Percentiles rank a stretch among this genome's conserved stretches.
Evolutionary conservation across 2,329 filamentous ascomycete genomes (phyloP).

Genomic region (Hypocrella siamensis): DNA sequence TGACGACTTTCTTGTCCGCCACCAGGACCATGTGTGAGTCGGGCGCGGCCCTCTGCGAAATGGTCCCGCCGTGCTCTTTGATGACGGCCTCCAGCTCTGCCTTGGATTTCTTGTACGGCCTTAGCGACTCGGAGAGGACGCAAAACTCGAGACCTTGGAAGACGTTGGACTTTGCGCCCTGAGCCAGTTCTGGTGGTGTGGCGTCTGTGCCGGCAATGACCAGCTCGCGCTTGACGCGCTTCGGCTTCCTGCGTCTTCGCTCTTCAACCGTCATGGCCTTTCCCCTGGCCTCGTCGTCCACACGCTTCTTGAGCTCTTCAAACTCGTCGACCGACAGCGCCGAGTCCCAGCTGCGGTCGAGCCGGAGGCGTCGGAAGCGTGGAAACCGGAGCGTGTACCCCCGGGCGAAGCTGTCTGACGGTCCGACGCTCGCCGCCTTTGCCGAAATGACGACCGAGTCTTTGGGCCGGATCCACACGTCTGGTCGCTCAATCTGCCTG

Average conservation of each 20-base stretch:
- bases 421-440: conserved; percentile 67
- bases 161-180: conserved; percentile 42
- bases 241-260: conserved; percentile 34
- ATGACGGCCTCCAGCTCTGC: conserved; percentile 64
- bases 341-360: conserved; percentile 73
- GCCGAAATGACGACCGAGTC: conserved; percentile 80
- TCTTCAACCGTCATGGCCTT: conserved; percentile 69
- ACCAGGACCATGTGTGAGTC: conserved; percentile 52
- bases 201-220: conserved; percentile 54
- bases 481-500: conserved; percentile 59
- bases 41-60: conserved; percentile 58
- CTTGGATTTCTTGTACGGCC: conserved; percentile 61
- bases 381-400: conserved; percentile 77
- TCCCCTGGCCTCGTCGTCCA: conserved; percentile 54
- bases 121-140: conserved; percentile 60
- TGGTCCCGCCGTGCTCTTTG: conserved; percentile 65
- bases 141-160: conserved; percentile 71
- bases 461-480: conserved; percentile 82
- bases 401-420: conserved; percentile 63
- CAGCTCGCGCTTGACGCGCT: conserved; percentile 53
- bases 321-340: conserved; percentile 71
- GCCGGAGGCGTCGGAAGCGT: conserved; percentile 64
- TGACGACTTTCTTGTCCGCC: conserved; percentile 66
- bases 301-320: conserved; percentile 48
- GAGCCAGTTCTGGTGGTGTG: conserved; percentile 26